Base-by-base conservation (phyloP, 495 filamentous ascomycete genomes). In the Pyrenula aspistea region DNA sequence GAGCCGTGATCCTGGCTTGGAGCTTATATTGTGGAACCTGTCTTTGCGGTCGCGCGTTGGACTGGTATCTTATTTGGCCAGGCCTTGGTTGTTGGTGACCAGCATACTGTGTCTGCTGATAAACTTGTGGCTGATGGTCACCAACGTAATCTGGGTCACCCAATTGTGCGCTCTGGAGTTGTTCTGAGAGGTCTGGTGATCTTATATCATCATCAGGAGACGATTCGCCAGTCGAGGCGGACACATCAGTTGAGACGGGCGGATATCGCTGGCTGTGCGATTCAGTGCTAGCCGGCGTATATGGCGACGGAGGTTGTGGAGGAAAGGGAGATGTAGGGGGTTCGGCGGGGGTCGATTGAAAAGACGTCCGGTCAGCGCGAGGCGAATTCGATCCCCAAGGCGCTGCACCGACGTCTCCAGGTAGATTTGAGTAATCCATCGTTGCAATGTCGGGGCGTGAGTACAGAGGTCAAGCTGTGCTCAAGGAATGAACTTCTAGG, bases 1-100 rank as follows among this genome's bases (percentile, higher is more conserved):
- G 73, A 12, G 85, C 89, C 1, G 91, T 96, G 59, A 99, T 87
- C 70, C 95, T 97, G 11, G 86, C 91, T 66, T 94, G 89, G 25
- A 99, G 77, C 64, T 87, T 93, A 70, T 91, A 92, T 48, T 84
- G 79, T 47, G 85, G 88, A 22, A 74, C 76, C 2, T 75, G 68
- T 51, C 70, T 69, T n/a, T 52, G 60, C 23, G 64, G 68, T 51
- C 67, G 65, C 36, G 70, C 65, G 57, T 66, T 72, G 49, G 70
- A 71, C 53, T 78, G 74, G 55, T 77, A 75, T 53, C 73, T 71
- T 57, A 75, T 74, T 55, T 75, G 76, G 25, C 66, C 65, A 58
- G 76, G 71, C 51, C 56, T 58, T 52, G 65, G 66, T 50, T 73
- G 70, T 53, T 70, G 68, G 24, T 68, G 64, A 23, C 62, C 62